Evolutionary conservation across 768 basidiomycete species (phyloP).

Genomic region (Ramaria sp.): DNA sequence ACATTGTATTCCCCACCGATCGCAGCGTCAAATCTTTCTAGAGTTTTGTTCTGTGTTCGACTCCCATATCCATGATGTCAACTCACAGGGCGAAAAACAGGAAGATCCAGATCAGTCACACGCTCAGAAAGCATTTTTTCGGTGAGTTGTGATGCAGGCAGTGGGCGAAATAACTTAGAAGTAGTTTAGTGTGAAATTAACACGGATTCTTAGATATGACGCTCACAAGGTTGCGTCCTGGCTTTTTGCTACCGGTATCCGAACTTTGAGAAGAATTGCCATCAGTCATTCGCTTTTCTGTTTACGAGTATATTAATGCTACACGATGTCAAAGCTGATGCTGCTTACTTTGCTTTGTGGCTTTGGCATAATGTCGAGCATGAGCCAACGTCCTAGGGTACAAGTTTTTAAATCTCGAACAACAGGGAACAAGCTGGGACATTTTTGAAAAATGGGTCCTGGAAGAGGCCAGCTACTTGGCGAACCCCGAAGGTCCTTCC

Average conservation of each 20-base stretch:
- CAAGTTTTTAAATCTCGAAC: too few species aligned
- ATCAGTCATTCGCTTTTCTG: neutral
- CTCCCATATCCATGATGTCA: neutral
- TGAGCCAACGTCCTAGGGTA: neutral
- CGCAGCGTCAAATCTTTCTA: slow-evolving; percentile 26
- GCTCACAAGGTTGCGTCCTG: neutral
- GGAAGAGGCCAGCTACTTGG: too few species aligned
- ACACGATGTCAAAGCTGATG: neutral
- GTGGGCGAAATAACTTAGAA: slow-evolving; percentile 33
- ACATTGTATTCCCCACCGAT: slow-evolving; percentile 1
- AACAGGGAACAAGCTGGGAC: too few species aligned
- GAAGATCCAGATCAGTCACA: slow-evolving; percentile 26
- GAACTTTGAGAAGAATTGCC: neutral
- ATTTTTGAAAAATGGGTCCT: too few species aligned
- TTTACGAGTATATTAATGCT: neutral
- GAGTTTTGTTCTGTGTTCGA: neutral
- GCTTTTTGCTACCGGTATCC: neutral
- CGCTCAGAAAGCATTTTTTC: slow-evolving; percentile 30
- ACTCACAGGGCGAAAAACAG: slow-evolving; percentile 34
- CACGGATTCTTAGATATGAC: neutral
- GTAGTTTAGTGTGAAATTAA: neutral
- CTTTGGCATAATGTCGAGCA: neutral
- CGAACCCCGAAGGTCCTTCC: too few species aligned
- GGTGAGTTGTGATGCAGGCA: slow-evolving; percentile 28
- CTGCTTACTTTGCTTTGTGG: neutral